These are phyloP conservation scores for Komagataella populi DNA, from an alignment of 805 yeast species.

Conservation along the genomic window DNA sequence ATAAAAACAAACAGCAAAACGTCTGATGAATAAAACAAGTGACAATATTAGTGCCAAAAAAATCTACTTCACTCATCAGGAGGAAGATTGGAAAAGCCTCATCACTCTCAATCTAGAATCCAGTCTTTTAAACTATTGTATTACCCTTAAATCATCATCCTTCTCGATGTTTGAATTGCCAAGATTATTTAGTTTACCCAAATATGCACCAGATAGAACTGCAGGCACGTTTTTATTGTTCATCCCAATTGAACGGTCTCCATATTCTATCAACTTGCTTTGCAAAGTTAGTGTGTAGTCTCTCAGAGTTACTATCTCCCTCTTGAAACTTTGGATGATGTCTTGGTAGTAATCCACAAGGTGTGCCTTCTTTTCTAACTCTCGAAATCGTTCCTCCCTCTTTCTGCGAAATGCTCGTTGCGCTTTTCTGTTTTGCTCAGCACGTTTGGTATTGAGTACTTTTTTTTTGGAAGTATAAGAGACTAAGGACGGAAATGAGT, in stretches of 20 bases:
- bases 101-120: neutral
- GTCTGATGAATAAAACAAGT: too few species aligned
- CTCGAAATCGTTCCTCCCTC: conserved; percentile 68
- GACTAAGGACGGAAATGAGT: neutral
- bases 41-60: too few species aligned
- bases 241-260: neutral
- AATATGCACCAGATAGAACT: neutral
- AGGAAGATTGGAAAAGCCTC: too few species aligned
- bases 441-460: conserved; percentile 46
- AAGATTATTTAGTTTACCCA: neutral
- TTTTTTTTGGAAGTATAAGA: neutral
- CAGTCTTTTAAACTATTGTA: neutral
- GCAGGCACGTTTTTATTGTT: neutral
- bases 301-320: conserved; percentile 59
- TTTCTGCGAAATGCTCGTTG: conserved; percentile 85
- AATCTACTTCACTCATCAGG: too few species aligned
- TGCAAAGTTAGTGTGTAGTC: conserved; percentile 63
- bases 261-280: conserved; percentile 40
- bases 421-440: conserved; percentile 85
- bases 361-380: conserved; percentile 57
- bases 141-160: neutral
- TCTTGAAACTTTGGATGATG: conserved; percentile 50
- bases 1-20: too few species aligned
- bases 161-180: neutral
- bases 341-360: conserved; percentile 48